Percentiles rank a stretch among this genome's conserved stretches.
Evolutionary conservation across 345 rosid species (phyloP).

Genomic region (Isatis tinctoria): DNA sequence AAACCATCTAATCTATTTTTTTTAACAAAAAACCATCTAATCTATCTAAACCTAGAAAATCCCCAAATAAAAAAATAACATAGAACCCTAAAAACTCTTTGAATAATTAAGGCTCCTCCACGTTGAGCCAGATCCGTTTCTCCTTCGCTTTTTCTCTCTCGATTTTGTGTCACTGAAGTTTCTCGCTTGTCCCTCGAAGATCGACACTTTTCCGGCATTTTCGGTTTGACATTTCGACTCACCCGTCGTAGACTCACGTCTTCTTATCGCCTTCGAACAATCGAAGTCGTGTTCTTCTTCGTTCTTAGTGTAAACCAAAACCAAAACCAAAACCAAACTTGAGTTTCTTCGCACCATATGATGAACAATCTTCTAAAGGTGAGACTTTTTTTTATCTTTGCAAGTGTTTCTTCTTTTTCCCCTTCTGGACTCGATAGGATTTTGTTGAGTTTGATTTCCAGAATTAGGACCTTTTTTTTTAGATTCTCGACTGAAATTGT

Average conservation of each 20-base stretch:
- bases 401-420: neutral
- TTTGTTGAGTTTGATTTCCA: conserved; percentile 11
- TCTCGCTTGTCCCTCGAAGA: neutral
- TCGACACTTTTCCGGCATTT: neutral
- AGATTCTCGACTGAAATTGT: neutral
- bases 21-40: too few species aligned
- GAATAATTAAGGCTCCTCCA: too few species aligned
- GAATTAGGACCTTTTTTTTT: neutral
- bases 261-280: too few species aligned
- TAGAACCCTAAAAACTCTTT: too few species aligned
- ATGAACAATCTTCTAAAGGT: conserved; percentile 41
- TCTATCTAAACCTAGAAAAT: too few species aligned
- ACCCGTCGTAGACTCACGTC: neutral
- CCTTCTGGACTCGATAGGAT: neutral
- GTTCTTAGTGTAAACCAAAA: neutral
- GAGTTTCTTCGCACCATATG: neutral
- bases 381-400: neutral
- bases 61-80: too few species aligned
- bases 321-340: too few species aligned
- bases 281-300: too few species aligned
- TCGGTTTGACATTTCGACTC: neutral
- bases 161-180: conserved; percentile 17
- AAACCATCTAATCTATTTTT: too few species aligned
- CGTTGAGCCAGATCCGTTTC: conserved; percentile 25
- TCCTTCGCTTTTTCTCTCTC: neutral